Conservation (phyloP, 495 filamentous ascomycete genomes). For the Tuber melanosporum region DNA sequence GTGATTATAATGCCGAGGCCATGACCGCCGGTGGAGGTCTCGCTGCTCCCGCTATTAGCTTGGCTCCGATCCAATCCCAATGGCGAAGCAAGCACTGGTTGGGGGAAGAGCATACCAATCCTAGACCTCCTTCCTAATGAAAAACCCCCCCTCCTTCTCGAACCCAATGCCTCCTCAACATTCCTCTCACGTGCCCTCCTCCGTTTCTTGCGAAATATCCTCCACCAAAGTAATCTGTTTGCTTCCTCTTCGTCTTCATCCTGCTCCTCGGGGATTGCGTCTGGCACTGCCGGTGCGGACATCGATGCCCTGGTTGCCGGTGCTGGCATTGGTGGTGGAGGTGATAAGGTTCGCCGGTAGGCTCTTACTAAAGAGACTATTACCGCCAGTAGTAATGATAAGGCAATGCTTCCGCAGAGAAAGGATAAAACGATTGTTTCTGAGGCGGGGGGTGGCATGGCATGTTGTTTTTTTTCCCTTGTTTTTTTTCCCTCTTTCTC, state of each 20-base stretch:
- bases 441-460: slow-evolving; percentile 11
- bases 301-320: not conserved
- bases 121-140: not conserved
- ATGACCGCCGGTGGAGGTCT: not conserved
- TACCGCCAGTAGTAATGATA: slow-evolving; percentile 18
- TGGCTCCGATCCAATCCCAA: not conserved
- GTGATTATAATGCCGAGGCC: not conserved
- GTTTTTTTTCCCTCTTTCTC: not conserved
- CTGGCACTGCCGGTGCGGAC: not conserved
- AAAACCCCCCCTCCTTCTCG: not conserved
- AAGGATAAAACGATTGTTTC: slow-evolving; percentile 25
- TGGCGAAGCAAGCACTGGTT: not conserved
- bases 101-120: not conserved
- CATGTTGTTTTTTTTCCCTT: not conserved
- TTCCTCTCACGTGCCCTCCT: not conserved
- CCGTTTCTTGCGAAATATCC: slow-evolving; percentile 1
- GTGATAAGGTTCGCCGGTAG: slow-evolving; percentile 1
- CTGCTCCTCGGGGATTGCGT: not conserved
- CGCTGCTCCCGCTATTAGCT: not conserved
- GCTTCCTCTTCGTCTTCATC: not conserved
- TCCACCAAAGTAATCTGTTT: not conserved
- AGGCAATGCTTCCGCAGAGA: slow-evolving; percentile 20
- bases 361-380: slow-evolving; percentile 14
- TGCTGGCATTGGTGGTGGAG: not conserved
- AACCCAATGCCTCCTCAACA: not conserved